Base-by-base conservation (phyloP, 23 red algal species). In the Gracilariopsis chorda region DNA sequence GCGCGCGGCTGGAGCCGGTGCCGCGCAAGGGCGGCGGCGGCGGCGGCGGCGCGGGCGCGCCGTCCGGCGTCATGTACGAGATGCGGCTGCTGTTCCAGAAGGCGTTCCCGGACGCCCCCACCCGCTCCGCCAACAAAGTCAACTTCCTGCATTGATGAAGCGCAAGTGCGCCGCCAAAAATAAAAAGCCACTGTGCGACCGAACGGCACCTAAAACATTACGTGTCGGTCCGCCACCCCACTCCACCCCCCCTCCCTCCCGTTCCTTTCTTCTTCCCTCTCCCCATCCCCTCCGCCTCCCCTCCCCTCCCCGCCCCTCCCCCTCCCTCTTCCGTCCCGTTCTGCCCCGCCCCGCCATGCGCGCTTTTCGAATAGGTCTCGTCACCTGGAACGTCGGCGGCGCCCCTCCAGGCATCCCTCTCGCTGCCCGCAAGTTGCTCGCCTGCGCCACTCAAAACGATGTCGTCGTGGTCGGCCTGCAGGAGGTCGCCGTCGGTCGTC, bases 331-430 rank as follows among this genome's bases (percentile, higher is more conserved):
- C 14, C 51, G 14, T 55, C 67, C 6, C 43, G n/a, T 33, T 36
- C 67, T 73, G 28, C 67, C 43, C 67, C 41, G 8, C 21, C n/a
- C 67, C 67, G 23, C 47, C 65, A 70, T 87, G 62, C 82, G 45
- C 23, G 30, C 57, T 25, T 73, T 55, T 62, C 82, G 82, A 35
- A 48, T 87, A 13, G 82, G 60, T 16, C 60, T 90, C 41, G 63
- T 78, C 37, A 90, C 86, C n/a, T 90, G 86, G 86, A 90, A 90
- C 59, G 86, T 90, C 27, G 86, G 86, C 39, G 86, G 86, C 69
- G 86, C 46, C 20, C 82, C 82, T 29, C 21, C 62, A 9, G 44
- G 59, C n/a, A 70, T 87, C 27, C 46, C 82, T 27, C 32, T 43
- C 44, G 76, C 29, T 11, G 58, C 74, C 12, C 60, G 33, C 42